Evolutionary conservation across 306 rosid genomes (phyloP).

Genomic region (Potentilla sterilis): DNA sequence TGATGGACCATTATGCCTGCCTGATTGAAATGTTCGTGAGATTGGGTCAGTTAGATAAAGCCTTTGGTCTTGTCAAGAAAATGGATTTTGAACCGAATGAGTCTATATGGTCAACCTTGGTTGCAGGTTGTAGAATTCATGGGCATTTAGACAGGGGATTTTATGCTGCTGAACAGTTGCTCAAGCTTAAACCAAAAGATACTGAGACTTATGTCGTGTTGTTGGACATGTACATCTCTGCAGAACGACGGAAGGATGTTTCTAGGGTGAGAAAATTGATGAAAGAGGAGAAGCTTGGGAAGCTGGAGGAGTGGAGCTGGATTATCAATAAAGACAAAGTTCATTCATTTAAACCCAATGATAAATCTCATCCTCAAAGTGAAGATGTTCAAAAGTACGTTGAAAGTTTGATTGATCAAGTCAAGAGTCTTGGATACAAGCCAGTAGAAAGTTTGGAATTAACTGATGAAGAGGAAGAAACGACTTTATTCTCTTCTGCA

Average conservation of each 20-base stretch:
- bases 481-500: constrained; percentile 32
- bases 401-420: constrained; percentile 53
- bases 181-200: constrained; percentile 71
- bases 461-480: constrained; percentile 47
- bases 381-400: constrained; percentile 39
- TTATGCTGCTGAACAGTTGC: constrained; percentile 67
- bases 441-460: constrained; percentile 46
- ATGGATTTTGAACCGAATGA: constrained; percentile 69
- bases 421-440: constrained; percentile 60
- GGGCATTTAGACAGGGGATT: constrained; percentile 64
- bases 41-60: constrained; percentile 63
- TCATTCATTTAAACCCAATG: constrained; percentile 66
- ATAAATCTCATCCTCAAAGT: constrained; percentile 41
- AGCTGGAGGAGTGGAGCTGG: constrained; percentile 86
- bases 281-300: constrained; percentile 62
- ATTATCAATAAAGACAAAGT: constrained; percentile 69
- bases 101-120: constrained; percentile 65
- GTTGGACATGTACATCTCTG: constrained; percentile 60
- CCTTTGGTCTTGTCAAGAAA: constrained; percentile 56
- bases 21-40: constrained; percentile 74
- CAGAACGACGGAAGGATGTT: constrained; percentile 60
- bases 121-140: constrained; percentile 70
- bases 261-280: constrained; percentile 63
- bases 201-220: constrained; percentile 49
- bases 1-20: constrained; percentile 80